A percentile compares a stretch with the other conserved stretches of the same genome.
Evolutionary conservation across 2,329 filamentous ascomycete species (phyloP).

Genomic region (Ascochyta koolunga): DNA sequence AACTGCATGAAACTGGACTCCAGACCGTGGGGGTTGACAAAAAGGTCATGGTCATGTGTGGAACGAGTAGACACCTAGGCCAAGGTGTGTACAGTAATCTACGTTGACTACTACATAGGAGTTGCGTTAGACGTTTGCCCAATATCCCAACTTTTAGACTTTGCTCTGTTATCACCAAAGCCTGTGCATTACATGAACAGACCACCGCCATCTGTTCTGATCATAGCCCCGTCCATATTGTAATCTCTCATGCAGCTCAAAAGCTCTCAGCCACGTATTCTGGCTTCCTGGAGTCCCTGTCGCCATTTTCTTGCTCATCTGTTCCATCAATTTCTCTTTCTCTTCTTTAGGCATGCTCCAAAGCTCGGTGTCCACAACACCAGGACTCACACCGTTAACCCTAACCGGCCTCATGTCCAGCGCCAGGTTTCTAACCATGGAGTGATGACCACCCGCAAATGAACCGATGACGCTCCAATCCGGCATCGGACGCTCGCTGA

Average conservation of each 20-base stretch:
- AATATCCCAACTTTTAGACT: no score
- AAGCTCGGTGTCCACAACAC: constrained; percentile 55
- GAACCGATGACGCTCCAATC: constrained; percentile 59
- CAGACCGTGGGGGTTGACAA: constrained; percentile 3
- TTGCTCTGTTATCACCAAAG: no score
- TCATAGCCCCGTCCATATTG: constrained; percentile 54
- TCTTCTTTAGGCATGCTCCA: constrained; percentile 46
- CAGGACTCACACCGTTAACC: constrained; percentile 67
- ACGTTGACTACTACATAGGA: no score
- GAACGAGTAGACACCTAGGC: background rate
- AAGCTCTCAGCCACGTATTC: constrained; percentile 53
- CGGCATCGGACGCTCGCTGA: constrained; percentile 58
- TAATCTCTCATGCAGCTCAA: constrained; percentile 56
- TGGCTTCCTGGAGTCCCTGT: constrained; percentile 35
- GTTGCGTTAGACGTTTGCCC: no score
- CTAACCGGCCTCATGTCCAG: constrained; percentile 68
- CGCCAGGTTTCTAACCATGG: constrained; percentile 63
- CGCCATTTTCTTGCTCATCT: constrained; percentile 27
- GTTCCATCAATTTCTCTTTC: constrained; percentile 30
- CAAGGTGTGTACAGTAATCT: background rate
- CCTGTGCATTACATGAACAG: constrained; percentile 22
- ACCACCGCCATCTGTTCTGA: constrained; percentile 52
- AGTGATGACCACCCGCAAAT: constrained; percentile 59
- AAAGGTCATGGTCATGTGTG: background rate
- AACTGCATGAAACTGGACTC: background rate